Conservation (phyloP, 2,329 filamentous ascomycete genomes). For the Alternaria sp. region DNA sequence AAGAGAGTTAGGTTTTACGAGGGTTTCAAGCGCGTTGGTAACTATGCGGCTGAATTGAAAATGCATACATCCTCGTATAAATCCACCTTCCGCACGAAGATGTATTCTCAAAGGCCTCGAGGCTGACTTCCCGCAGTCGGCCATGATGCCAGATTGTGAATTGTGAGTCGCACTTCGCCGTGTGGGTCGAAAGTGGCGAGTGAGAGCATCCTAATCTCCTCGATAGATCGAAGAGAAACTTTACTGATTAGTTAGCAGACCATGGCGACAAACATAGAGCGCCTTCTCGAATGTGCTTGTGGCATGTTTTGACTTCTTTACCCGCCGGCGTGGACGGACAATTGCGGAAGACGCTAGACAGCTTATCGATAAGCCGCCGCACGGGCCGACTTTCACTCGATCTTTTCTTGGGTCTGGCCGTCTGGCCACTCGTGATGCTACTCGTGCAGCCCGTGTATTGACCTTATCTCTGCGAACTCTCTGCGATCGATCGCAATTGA, state of each 20-base stretch:
- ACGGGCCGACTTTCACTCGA: not conserved
- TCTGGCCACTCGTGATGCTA: not conserved
- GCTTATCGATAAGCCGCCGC: constrained; percentile 17
- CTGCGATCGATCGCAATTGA: not conserved
- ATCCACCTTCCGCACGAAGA: not conserved
- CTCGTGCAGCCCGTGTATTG: not conserved
- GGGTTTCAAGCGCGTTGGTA: not conserved
- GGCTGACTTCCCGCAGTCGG: not conserved
- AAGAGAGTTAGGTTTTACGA: not conserved
- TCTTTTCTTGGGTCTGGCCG: constrained; percentile 1
- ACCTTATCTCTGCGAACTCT: not conserved
- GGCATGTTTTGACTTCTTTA: not conserved
- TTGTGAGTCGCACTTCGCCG: not conserved
- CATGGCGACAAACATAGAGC: not conserved
- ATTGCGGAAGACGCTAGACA: not conserved
- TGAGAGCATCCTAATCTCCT: not conserved
- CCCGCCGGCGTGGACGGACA: not conserved
- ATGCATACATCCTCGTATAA: not conserved
- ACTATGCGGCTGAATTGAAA: not conserved
- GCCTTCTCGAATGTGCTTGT: not conserved
- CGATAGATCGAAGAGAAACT: not conserved
- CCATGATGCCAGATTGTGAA: not conserved
- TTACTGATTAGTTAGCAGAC: not conserved
- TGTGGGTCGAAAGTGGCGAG: not conserved
- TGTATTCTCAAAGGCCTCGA: not conserved